Evolutionary conservation across 2,329 filamentous ascomycete genomes (phyloP), one percentile per base, ranked within the genome.

Genomic region (Keithomyces neogunnii): DNA sequence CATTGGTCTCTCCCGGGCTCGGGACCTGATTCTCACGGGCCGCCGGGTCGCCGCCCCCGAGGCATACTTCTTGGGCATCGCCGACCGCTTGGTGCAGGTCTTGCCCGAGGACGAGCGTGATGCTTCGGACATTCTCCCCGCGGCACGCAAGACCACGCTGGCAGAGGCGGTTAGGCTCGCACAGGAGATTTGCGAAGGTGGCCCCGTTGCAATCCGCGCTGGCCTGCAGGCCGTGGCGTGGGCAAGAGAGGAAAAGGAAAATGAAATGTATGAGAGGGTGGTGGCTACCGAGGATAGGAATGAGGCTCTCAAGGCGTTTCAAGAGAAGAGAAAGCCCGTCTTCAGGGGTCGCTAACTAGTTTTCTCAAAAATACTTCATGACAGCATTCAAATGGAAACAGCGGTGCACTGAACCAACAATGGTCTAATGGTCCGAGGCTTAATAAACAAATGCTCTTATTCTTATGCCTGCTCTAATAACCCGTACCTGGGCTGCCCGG

Each of bases 21-120:
- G 91, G 48, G 92, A 99, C 67, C 73, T 97, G 61, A 86, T 97
- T 48, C 75, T 97, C 7, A 97, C 92, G 0, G 93, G 93, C 3
- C 81, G 93, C n/a, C 78, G 89, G 43, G 87, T 99, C 10, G 77
- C 78, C 7, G 92, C 83, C 0, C 74, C 87, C 1, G 93, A 97
- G 72, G 89, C 93, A 0, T 95, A 96, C 69, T 93, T 95, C 66
- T 71, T 96, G 19, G 93, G 93, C 1, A 76, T 99, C 35, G 91
- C 88, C 44, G 90, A 97, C 69, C 77, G 92, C n/a, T 71, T 97
- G 32, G 89, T 96, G 29, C 88, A 96, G 68, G 77, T 95, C 28
- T 70, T 80, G 28, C 79, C 81, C 5, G 76, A 45, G 58, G 75
- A 81, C 49, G 66, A 69, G 58, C 69, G 71, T 40, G 68, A 67